Conservation (phyloP, 192 early-diverging fungal genomes). For the Obelidium mucronatum region DNA sequence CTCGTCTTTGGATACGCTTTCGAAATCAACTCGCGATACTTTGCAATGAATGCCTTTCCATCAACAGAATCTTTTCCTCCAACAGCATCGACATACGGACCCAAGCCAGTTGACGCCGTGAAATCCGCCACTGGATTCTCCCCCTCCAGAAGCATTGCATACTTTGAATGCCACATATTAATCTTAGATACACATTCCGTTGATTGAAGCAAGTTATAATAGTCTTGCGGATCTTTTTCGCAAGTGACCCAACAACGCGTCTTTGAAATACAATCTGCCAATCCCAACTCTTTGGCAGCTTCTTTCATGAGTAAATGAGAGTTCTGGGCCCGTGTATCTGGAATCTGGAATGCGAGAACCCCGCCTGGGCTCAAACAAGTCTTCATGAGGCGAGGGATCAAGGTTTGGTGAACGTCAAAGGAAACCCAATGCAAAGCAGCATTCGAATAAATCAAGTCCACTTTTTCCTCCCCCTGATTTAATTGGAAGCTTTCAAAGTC, state of each 20-base stretch:
- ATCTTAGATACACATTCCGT: not conserved
- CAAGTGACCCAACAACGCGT: slow-evolving; percentile 35
- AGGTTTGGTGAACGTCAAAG: slow-evolving; percentile 17
- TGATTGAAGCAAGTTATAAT: slow-evolving; percentile 7
- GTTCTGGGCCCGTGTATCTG: slow-evolving; percentile 18
- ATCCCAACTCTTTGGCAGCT: slow-evolving; percentile 11
- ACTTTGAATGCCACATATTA: slow-evolving; percentile 18
- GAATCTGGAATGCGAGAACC: slow-evolving; percentile 27
- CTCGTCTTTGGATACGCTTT: slow-evolving; percentile 22
- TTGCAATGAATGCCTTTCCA: slow-evolving; percentile 7
- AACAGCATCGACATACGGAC: slow-evolving; percentile 18
- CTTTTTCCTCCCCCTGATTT: not conserved
- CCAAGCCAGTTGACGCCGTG: slow-evolving; percentile 28
- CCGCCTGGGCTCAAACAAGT: slow-evolving; percentile 11
- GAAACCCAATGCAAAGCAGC: slow-evolving; percentile 30
- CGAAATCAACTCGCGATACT: slow-evolving; percentile 17
- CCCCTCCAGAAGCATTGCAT: slow-evolving; percentile 15
- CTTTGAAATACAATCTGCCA: not conserved
- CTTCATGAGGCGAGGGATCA: slow-evolving; percentile 9
- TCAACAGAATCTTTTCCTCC: slow-evolving; percentile 18
- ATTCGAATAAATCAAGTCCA: slow-evolving; percentile 21
- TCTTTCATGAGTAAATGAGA: slow-evolving; percentile 21
- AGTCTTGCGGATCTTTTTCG: slow-evolving; percentile 14
- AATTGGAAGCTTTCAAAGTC: slow-evolving; percentile 20
- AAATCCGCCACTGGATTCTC: slow-evolving; percentile 32